These are phyloP conservation scores for Russula ochroleuca DNA, from an alignment of 768 basidiomycete genomes.

Conservation along the genomic window DNA sequence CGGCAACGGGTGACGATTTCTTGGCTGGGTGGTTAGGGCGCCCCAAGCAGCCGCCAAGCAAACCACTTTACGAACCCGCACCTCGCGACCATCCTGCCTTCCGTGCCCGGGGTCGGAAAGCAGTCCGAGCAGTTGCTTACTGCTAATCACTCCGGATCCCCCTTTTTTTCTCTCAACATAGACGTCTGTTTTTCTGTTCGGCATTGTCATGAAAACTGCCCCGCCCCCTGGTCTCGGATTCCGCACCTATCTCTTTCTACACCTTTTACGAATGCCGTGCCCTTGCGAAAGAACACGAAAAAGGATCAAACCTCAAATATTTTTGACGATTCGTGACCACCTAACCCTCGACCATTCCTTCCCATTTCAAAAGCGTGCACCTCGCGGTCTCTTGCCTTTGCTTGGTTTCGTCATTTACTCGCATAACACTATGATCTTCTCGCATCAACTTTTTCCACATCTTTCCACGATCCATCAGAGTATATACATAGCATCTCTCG, in stretches of 20 bases:
- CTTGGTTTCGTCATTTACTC: slow-evolving; percentile 8
- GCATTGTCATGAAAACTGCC: slow-evolving; percentile 16
- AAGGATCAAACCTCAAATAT: slow-evolving; percentile 10
- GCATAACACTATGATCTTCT: slow-evolving; percentile 27
- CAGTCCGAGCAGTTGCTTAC: slow-evolving; percentile 34
- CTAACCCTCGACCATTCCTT: not conserved
- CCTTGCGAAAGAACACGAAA: slow-evolving; percentile 22
- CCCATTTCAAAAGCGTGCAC: slow-evolving; percentile 14
- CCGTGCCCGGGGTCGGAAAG: slow-evolving; percentile 43
- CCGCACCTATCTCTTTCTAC: slow-evolving; percentile 3
- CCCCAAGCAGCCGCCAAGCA: not conserved
- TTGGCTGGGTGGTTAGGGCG: slow-evolving; percentile 20
- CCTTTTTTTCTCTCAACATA: slow-evolving; percentile 10
- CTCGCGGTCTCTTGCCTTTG: slow-evolving; percentile 8
- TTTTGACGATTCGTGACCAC: slow-evolving; percentile 4
- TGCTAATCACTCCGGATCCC: slow-evolving; percentile 31
- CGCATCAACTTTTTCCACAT: slow-evolving; percentile 16
- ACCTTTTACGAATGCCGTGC: slow-evolving; percentile 11
- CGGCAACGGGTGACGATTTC: not conserved
- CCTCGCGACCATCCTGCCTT: slow-evolving; percentile 36
- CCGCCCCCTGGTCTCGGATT: slow-evolving; percentile 7
- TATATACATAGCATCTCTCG: slow-evolving; percentile 29
- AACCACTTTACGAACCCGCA: slow-evolving; percentile 7
- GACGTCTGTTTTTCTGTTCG: slow-evolving; percentile 19
- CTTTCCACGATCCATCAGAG: slow-evolving; percentile 20